Conservation (phyloP, 352 stramenopile species). For the Pythium sukuiense region DNA sequence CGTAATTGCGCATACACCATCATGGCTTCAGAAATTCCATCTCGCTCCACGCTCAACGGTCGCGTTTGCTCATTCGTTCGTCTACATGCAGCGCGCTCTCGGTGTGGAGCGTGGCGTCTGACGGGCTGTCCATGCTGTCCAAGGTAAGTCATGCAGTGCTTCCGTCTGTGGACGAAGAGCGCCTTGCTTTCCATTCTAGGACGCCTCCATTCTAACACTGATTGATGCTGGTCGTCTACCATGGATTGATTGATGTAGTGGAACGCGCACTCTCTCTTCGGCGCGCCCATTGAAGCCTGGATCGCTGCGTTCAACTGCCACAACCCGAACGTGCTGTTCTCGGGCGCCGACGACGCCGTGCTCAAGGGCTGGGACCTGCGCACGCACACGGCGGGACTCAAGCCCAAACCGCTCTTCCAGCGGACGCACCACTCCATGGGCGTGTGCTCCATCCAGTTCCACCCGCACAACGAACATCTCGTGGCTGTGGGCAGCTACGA, state of each 20-base stretch:
- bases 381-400: constrained; percentile 3
- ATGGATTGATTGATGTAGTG: constrained; percentile 37
- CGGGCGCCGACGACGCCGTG: constrained; percentile 71
- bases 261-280: constrained; percentile 71
- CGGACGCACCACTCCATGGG: constrained; percentile 75
- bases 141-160: constrained; percentile 33
- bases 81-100: constrained; percentile 39
- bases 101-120: constrained; percentile 44
- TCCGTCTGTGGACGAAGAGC: not conserved
- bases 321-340: constrained; percentile 75
- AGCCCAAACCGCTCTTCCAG: constrained; percentile 47
- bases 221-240: not conserved
- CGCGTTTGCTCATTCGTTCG: constrained; percentile 7
- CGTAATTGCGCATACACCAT: constrained; percentile 20
- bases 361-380: constrained; percentile 85
- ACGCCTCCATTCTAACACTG: not conserved
- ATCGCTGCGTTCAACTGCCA: constrained; percentile 83
- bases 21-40: constrained; percentile 8
- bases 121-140: constrained; percentile 35
- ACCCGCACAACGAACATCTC: constrained; percentile 59
- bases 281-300: constrained; percentile 80
- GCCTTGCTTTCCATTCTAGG: constrained; percentile 12
- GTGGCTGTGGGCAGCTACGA: constrained; percentile 86
- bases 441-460: constrained; percentile 85
- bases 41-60: not conserved